A percentile compares a stretch with the other conserved stretches of the same genome.
phyloP scores from a whole-genome alignment of 176 grass and related monocot genomes.

The Triticum monococcum region DNA sequence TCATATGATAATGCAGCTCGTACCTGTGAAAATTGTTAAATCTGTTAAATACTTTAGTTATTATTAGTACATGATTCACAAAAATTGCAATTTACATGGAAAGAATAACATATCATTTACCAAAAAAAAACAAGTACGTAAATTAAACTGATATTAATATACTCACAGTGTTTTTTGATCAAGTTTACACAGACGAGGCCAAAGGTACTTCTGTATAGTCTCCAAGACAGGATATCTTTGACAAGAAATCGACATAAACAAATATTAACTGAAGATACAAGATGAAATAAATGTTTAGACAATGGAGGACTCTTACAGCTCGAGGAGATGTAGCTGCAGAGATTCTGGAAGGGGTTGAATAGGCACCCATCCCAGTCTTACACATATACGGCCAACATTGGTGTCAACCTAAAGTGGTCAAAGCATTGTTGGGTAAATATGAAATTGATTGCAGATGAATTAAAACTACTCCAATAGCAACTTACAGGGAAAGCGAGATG shows the following conservation, averaged over 20 bases:
- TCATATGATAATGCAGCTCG: constrained; percentile 99
- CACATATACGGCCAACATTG: constrained; percentile 95
- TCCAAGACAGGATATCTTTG: constrained; percentile 84
- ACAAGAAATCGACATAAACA: constrained; percentile 25
- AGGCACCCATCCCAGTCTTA: constrained; percentile 96
- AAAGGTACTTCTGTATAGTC: constrained; percentile 91
- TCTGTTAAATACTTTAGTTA: constrained; percentile 1
- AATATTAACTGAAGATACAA: constrained; percentile 23
- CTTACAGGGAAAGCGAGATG: constrained; percentile 96
- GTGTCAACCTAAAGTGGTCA: constrained; percentile 79
- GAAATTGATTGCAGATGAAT: constrained; percentile 21
- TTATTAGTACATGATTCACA: constrained; percentile 19
- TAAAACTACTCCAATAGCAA: constrained; percentile 27
- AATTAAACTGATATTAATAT: neutral
- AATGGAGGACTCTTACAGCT: constrained; percentile 63
- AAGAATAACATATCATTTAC: neutral
- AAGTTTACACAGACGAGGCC: constrained; percentile 96
- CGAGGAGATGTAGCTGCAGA: constrained; percentile 89
- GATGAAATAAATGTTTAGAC: constrained; percentile 9
- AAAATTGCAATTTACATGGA: constrained; percentile 13
- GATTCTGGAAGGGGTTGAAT: constrained; percentile 94
- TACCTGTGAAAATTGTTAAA: constrained; percentile 59
- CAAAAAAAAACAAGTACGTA: neutral
- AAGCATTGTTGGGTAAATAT: constrained; percentile 36
- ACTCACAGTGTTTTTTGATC: constrained; percentile 95